Conservation (phyloP, 2,329 filamentous ascomycete genomes). For the Juglanconis oblonga region DNA sequence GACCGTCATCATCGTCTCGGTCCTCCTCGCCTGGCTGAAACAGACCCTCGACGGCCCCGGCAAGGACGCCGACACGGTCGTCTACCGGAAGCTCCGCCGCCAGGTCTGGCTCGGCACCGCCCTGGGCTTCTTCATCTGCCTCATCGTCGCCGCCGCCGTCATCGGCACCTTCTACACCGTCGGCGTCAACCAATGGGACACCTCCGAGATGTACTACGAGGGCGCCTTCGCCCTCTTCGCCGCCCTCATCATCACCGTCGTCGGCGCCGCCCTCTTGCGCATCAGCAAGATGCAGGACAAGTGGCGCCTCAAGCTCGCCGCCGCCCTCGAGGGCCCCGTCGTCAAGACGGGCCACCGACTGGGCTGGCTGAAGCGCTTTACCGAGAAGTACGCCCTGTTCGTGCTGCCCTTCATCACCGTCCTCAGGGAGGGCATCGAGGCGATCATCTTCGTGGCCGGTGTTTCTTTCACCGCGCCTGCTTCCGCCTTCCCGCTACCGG, state of each 20-base stretch:
- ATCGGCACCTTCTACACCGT: constrained; percentile 73
- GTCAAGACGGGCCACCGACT: constrained; percentile 35
- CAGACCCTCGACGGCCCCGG: constrained; percentile 68
- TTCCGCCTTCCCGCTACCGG: constrained; percentile 66
- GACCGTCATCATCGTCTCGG: constrained; percentile 76
- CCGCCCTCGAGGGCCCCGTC: constrained; percentile 55
- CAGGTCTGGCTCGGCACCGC: constrained; percentile 66
- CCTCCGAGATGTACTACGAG: constrained; percentile 69
- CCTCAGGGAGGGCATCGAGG: constrained; percentile 73
- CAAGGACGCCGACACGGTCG: constrained; percentile 43
- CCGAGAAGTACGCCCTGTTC: constrained; percentile 74
- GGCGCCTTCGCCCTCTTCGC: constrained; percentile 68
- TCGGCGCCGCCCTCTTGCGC: constrained; percentile 72
- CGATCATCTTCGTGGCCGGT: constrained; percentile 75
- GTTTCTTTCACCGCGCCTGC: constrained; percentile 68
- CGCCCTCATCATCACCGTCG: constrained; percentile 66
- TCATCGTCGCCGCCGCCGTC: constrained; percentile 63
- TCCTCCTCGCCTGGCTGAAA: constrained; percentile 76
- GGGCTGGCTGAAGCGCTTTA: constrained; percentile 40
- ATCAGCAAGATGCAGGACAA: constrained; percentile 75
- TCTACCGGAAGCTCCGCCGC: constrained; percentile 64
- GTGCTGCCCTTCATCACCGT: constrained; percentile 76
- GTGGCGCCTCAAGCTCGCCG: constrained; percentile 71
- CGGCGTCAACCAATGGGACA: constrained; percentile 58
- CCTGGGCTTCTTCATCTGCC: constrained; percentile 60